These are phyloP conservation scores for Glycine soja DNA, from an alignment of 306 rosid genomes.

Conservation along the genomic window DNA sequence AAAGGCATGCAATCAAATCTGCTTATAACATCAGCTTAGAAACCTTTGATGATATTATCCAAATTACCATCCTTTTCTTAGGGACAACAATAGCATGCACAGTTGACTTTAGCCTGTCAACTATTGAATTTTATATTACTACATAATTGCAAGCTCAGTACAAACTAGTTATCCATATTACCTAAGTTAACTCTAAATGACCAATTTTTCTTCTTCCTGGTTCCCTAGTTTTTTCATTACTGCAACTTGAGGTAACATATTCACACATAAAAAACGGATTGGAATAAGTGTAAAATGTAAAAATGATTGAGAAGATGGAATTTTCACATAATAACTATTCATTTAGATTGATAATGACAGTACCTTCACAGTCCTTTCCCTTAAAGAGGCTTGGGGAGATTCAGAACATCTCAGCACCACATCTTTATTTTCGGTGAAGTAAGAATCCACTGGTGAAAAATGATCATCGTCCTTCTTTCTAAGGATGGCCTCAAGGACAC, in stretches of 20 bases:
- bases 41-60: constrained; percentile 10
- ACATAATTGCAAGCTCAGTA: background rate
- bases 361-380: constrained; percentile 97
- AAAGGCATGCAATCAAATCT: background rate
- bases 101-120: background rate
- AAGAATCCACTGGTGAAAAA: constrained; percentile 68
- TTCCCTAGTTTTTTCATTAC: constrained; percentile 9
- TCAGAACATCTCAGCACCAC: constrained; percentile 81
- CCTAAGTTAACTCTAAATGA: constrained; percentile 23
- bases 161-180: constrained; percentile 21
- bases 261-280: background rate
- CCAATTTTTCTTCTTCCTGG: constrained; percentile 30
- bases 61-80: constrained; percentile 15
- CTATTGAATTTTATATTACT: background rate
- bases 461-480: constrained; percentile 80
- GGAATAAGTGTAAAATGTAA: constrained; percentile 3
- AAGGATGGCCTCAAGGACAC: constrained; percentile 89
- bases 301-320: constrained; percentile 11
- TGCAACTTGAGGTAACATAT: constrained; percentile 1
- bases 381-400: constrained; percentile 93
- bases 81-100: constrained; percentile 18
- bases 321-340: background rate
- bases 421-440: constrained; percentile 79
- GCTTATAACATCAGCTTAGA: background rate
- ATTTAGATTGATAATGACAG: background rate